Percentiles rank a stretch among this genome's conserved stretches.
Conservation (phyloP, 2,329 filamentous ascomycete species). For the Ophiocordyceps camponoti-rufipedis region DNA sequence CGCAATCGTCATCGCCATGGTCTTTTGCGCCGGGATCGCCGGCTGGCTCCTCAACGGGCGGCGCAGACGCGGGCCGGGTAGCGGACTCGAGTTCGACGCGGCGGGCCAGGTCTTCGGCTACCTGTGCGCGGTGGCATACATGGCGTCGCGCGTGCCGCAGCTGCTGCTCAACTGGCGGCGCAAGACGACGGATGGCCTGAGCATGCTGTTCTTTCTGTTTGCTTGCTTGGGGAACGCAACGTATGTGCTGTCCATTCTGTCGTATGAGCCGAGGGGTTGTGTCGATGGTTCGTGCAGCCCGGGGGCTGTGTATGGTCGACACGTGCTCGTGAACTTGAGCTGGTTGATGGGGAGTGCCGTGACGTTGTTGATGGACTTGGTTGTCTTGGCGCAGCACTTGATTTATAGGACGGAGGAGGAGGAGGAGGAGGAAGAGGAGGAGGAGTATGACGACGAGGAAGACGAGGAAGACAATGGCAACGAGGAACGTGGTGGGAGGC, state of each 20-base stretch:
- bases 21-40: conserved; percentile 63
- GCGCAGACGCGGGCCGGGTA: conserved; percentile 12
- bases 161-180: conserved; percentile 81
- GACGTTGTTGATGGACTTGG: conserved; percentile 67
- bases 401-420: conserved; percentile 42
- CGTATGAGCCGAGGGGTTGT: conserved; percentile 60
- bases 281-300: conserved; percentile 53
- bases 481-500: background rate
- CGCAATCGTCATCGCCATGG: conserved; percentile 54
- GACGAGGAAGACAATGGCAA: background rate
- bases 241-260: conserved; percentile 81
- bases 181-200: conserved; percentile 85
- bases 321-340: conserved; percentile 76
- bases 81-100: conserved; percentile 46
- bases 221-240: conserved; percentile 90
- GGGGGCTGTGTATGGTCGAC: conserved; percentile 57
- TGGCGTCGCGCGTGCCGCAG: conserved; percentile 78
- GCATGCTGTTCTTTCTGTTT: conserved; percentile 89
- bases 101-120: conserved; percentile 88
- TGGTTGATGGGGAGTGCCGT: conserved; percentile 85
- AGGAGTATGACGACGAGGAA: background rate
- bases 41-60: conserved; percentile 60
- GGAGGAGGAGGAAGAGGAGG: background rate
- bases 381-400: conserved; percentile 85
- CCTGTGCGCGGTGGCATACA: conserved; percentile 75